Evolutionary conservation across 768 basidiomycete genomes (phyloP).

Genomic region (Mycena belliarum): DNA sequence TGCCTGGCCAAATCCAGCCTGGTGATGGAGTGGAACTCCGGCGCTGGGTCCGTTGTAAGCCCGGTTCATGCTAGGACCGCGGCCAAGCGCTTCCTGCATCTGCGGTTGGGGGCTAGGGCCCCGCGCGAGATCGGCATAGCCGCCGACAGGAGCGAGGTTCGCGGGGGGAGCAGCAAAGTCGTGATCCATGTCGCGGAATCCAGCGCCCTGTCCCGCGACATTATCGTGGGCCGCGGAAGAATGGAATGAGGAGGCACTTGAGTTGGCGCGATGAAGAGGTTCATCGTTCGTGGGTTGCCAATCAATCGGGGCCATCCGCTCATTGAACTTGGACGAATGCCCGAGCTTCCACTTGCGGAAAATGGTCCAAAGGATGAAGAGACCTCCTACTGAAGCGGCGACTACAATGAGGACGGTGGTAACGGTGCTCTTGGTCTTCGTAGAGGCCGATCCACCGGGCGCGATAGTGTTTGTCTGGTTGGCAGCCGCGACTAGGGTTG

Average conservation of each 20-base stretch:
- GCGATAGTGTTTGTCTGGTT: conserved; percentile 31
- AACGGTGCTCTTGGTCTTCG: conserved; percentile 39
- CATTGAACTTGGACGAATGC: conserved; percentile 77
- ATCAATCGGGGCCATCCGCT: conserved; percentile 85
- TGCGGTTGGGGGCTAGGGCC: conserved; percentile 70
- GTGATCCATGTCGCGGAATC: conserved; percentile 56
- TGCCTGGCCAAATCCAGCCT: conserved; percentile 44
- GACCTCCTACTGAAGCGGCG: conserved; percentile 65
- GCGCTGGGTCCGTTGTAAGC: conserved; percentile 42
- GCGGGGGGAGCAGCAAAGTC: conserved; percentile 72
- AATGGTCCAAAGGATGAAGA: conserved; percentile 81
- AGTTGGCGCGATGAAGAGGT: conserved; percentile 49
- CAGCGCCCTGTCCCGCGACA: conserved; percentile 13
- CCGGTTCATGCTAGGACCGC: conserved; percentile 44
- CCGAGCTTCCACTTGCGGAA: conserved; percentile 93
- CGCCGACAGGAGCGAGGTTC: conserved; percentile 66
- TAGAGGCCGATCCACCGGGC: conserved; percentile 25
- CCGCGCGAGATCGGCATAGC: conserved; percentile 81
- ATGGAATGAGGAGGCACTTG: conserved; percentile 71
- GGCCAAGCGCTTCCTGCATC: conserved; percentile 52
- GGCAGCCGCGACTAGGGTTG: conserved; percentile 23
- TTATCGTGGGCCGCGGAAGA: conserved; percentile 47
- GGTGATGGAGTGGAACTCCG: conserved; percentile 64
- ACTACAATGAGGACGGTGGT: conserved; percentile 70
- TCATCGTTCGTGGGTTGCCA: conserved; percentile 72